These are phyloP conservation scores for Heracleum sosnowskyi DNA, from an alignment of 129 eudicot genomes.

Conservation along the genomic window DNA sequence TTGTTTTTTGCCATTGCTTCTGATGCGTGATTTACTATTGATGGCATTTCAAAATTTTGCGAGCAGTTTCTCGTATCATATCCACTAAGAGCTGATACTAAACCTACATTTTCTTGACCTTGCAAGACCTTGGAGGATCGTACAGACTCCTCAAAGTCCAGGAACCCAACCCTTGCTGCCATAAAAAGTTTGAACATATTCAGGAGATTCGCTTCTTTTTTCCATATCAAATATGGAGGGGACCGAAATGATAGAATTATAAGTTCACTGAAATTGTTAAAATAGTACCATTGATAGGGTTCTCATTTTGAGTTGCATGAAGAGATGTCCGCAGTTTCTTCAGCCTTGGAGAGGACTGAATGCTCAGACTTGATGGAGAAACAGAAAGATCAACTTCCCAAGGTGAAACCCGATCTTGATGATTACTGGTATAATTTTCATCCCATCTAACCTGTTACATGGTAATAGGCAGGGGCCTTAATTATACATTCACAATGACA, in stretches of 20 bases:
- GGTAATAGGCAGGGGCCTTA: neutral
- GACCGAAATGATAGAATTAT: conserved; percentile 2
- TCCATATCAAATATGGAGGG: neutral
- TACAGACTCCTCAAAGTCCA: conserved; percentile 81
- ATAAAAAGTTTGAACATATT: neutral
- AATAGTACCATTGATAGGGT: conserved; percentile 38
- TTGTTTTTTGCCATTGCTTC: conserved; percentile 30
- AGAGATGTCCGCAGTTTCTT: conserved; percentile 61
- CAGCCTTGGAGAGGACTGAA: conserved; percentile 65
- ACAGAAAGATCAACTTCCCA: conserved; percentile 91
- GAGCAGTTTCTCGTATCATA: conserved; percentile 49
- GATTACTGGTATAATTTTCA: conserved; percentile 50
- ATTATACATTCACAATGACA: neutral
- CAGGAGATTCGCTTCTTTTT: neutral
- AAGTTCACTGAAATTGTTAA: neutral
- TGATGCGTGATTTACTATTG: conserved; percentile 27
- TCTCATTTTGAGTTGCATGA: conserved; percentile 42
- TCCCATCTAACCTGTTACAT: conserved; percentile 87
- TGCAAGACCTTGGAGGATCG: conserved; percentile 99
- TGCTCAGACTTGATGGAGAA: conserved; percentile 53
- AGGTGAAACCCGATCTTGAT: conserved; percentile 81
- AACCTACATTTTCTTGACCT: conserved; percentile 97
- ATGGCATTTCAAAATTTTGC: conserved; percentile 42
- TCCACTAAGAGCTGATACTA: conserved; percentile 49
- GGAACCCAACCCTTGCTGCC: conserved; percentile 58